Base-by-base conservation (phyloP, 2,329 filamentous ascomycete species). In the Aspergillus sp. region DNA sequence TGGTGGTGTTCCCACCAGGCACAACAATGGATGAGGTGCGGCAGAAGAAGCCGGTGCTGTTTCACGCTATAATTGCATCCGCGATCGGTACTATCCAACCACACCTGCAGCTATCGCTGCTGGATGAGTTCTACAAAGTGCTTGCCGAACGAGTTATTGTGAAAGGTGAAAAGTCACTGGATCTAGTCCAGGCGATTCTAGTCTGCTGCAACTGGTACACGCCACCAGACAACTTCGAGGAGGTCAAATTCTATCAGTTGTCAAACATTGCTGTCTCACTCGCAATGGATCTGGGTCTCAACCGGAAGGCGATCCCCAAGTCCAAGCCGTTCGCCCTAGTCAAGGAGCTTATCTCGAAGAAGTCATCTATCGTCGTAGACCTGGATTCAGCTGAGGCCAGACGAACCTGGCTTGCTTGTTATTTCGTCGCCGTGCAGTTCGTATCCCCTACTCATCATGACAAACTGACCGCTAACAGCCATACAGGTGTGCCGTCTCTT, bases 181-280 rank as follows among this genome's bases (percentile, higher is more conserved):
- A 96, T 74, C 80, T 96, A 6, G 86, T 96, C 8, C 92, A 96
- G 76, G 86, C 90, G 1, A 78, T 96, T 42, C 84, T 91, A 60
- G 80, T 96, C 3, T 82, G 86, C 6, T 86, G 88, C n/a, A 84
- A 92, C 19, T 96, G 92, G 90, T 96, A 96, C 73, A 88, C 87
- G 73, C 91, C 91, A 15, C 92, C 92, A 0, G 88, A 94, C 66
- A 85, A 90, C 68, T 90, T 90, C 61, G 91, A 96, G 70, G 90
- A 95, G 76, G 86, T 94, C 70, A 95, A 95, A 72, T 96, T 95
- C 73, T 96, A 95, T 77, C 90, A 94, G 78, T 84, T 95, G 65
- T 87, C 92, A 49, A 91, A 96, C 73, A 86, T 91, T 70, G 89
- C 90, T 2, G 88, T 88, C 51, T 84, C 91, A 67, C 91, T 96